phyloP scores from a whole-genome alignment of 225 moss, liverwort and hornwort genomes.

The Marchantia polymorpha region DNA sequence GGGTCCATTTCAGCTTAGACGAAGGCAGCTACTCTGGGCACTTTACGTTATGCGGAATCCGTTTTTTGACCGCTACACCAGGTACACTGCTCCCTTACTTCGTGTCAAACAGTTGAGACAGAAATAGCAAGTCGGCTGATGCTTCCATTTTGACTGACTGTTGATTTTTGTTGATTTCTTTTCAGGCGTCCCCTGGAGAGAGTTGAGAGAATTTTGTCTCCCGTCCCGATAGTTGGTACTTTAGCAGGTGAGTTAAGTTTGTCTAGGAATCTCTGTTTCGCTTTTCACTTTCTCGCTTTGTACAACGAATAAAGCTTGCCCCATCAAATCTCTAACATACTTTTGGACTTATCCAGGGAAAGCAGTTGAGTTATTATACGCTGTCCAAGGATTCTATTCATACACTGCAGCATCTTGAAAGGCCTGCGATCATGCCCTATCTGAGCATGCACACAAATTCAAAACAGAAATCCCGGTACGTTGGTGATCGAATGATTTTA shows the following conservation, averaged over 20 bases:
- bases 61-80: constrained; percentile 75
- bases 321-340: background rate
- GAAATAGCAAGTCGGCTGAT: background rate
- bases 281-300: background rate
- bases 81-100: constrained; percentile 37
- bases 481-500: background rate
- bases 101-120: background rate
- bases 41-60: constrained; percentile 88
- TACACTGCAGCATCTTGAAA: constrained; percentile 88
- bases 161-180: background rate
- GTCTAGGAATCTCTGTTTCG: background rate
- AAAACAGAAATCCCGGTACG: constrained; percentile 10
- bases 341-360: constrained; percentile 49
- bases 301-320: background rate
- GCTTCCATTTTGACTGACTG: background rate
- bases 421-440: background rate
- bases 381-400: constrained; percentile 84
- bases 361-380: constrained; percentile 81
- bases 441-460: background rate
- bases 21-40: constrained; percentile 79
- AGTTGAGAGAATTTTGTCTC: constrained; percentile 33
- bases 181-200: constrained; percentile 36
- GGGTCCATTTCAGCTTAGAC: constrained; percentile 54
- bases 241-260: constrained; percentile 32
- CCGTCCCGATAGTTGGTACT: constrained; percentile 38